phyloP scores from a whole-genome alignment of 371 early-diverging fungal genomes.

The Rhizomucor miehei region DNA sequence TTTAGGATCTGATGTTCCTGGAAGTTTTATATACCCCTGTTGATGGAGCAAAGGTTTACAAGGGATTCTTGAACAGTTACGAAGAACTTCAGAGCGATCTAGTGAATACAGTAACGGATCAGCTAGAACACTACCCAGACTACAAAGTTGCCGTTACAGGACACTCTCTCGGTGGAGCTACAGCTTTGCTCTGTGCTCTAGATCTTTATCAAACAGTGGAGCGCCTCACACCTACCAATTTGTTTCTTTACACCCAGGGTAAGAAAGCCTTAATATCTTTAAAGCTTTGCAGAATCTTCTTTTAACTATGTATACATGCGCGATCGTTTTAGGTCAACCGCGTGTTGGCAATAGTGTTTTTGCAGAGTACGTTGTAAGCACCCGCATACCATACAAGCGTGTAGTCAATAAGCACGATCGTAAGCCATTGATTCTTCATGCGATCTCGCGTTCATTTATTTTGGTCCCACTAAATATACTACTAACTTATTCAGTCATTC shows the following conservation, averaged over 20 bases:
- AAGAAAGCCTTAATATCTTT: neutral
- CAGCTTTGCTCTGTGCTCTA: constrained; percentile 15
- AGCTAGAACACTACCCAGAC: constrained; percentile 13
- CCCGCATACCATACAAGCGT: constrained; percentile 8
- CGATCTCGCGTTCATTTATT: no score
- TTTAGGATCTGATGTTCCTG: no score
- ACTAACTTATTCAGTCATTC: constrained; percentile 9
- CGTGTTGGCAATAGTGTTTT: constrained; percentile 16
- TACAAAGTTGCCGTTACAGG: constrained; percentile 20
- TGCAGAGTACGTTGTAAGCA: constrained; percentile 12
- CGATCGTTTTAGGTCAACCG: constrained; percentile 8
- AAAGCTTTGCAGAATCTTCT: neutral
- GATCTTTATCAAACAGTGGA: constrained; percentile 15
- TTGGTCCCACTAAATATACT: neutral
- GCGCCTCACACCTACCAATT: constrained; percentile 5
- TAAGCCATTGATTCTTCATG: constrained; percentile 3
- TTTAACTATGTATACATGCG: no score
- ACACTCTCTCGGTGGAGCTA: constrained; percentile 21
- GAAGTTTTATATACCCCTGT: constrained; percentile 12
- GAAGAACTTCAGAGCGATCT: constrained; percentile 7
- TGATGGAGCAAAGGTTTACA: constrained; percentile 9
- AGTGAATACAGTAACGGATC: constrained; percentile 1
- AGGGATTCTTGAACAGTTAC: constrained; percentile 17
- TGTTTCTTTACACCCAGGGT: constrained; percentile 13
- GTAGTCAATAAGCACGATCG: constrained; percentile 14